These are phyloP conservation scores for Cyberlindnera bimundalis DNA, from an alignment of 805 yeast genomes.

Conservation along the genomic window DNA sequence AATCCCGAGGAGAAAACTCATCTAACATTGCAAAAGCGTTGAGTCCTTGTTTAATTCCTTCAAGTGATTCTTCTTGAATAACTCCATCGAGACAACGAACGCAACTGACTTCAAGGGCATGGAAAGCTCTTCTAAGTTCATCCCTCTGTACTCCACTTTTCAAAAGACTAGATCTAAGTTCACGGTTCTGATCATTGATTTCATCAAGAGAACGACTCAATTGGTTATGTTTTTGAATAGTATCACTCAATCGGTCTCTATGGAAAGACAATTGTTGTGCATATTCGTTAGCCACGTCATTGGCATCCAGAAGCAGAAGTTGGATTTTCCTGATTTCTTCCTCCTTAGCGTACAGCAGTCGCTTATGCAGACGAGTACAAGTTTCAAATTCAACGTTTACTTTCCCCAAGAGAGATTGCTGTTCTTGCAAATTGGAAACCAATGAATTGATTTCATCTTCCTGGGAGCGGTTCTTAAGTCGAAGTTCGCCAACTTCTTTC, in stretches of 20 bases:
- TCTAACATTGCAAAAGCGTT: slow-evolving; percentile 3
- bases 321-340: slow-evolving; percentile 3
- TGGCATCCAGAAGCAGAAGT: slow-evolving; percentile 8
- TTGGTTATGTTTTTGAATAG: slow-evolving; percentile 9
- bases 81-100: slow-evolving; percentile 16
- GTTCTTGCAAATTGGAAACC: slow-evolving; percentile 1
- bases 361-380: not conserved
- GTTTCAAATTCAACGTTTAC: not conserved
- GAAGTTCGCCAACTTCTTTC: not conserved
- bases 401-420: not conserved
- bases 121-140: slow-evolving; percentile 10
- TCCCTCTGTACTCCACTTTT: slow-evolving; percentile 11
- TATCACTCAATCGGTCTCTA: slow-evolving; percentile 10
- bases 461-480: not conserved
- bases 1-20: slow-evolving; percentile 7
- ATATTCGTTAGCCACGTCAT: slow-evolving; percentile 9
- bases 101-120: slow-evolving; percentile 14
- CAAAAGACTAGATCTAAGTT: slow-evolving; percentile 10
- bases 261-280: slow-evolving; percentile 9
- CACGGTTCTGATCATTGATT: slow-evolving; percentile 6
- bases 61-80: slow-evolving; percentile 14
- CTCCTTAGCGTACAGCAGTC: not conserved
- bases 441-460: not conserved
- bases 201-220: slow-evolving; percentile 8
- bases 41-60: slow-evolving; percentile 12